These are phyloP conservation scores for Termitomyces sp. DNA, from an alignment of 768 basidiomycete genomes.

Conservation along the genomic window DNA sequence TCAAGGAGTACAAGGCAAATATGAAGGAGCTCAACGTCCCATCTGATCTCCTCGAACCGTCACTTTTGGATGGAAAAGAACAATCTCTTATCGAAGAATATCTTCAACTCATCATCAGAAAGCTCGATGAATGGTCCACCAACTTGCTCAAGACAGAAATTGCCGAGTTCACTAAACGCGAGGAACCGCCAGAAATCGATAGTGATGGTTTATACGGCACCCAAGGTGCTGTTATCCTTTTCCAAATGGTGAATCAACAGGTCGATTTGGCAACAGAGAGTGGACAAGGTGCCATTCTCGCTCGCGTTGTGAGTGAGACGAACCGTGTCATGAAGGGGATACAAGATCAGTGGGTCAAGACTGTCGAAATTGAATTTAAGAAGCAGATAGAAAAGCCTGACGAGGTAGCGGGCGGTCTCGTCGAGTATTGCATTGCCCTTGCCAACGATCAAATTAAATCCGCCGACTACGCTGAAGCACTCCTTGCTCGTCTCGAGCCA, in stretches of 20 bases:
- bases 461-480: slow-evolving; percentile 87
- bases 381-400: slow-evolving; percentile 86
- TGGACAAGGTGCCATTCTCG: slow-evolving; percentile 89
- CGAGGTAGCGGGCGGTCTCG: slow-evolving; percentile 80
- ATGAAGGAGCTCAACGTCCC: slow-evolving; percentile 93
- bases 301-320: slow-evolving; percentile 83
- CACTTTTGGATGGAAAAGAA: slow-evolving; percentile 92
- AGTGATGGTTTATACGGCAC: slow-evolving; percentile 86
- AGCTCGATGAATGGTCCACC: slow-evolving; percentile 94
- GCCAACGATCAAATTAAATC: slow-evolving; percentile 98
- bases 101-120: slow-evolving; percentile 85
- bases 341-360: slow-evolving; percentile 83
- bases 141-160: slow-evolving; percentile 93
- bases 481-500: slow-evolving; percentile 81
- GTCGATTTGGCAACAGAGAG: slow-evolving; percentile 93
- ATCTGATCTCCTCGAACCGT: slow-evolving; percentile 76
- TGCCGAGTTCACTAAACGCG: slow-evolving; percentile 75
- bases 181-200: slow-evolving; percentile 84
- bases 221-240: slow-evolving; percentile 90
- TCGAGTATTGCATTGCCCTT: slow-evolving; percentile 93
- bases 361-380: slow-evolving; percentile 81
- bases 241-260: slow-evolving; percentile 98
- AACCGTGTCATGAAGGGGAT: slow-evolving; percentile 86
- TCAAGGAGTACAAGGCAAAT: slow-evolving; percentile 91
- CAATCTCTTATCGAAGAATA: slow-evolving; percentile 94